Conservation (phyloP, 148 eudicot species). For the Diospyros lotus region DNA sequence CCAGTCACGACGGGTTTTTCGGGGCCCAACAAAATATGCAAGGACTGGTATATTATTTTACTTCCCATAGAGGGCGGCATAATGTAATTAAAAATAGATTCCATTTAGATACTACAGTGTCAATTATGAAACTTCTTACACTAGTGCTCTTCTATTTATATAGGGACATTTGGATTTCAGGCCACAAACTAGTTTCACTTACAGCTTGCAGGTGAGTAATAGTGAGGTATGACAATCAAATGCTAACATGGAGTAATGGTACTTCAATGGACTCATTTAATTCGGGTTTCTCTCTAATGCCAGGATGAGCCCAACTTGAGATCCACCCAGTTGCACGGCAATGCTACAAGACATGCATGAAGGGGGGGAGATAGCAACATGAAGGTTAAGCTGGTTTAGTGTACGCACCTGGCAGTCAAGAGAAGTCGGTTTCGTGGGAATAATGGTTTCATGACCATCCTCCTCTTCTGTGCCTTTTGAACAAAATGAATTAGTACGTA, state of each 20-base stretch:
- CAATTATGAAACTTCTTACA: neutral
- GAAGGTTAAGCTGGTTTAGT: neutral
- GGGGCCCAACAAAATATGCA: constrained; percentile 71
- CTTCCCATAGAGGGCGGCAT: neutral
- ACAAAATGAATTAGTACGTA: neutral
- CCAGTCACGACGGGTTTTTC: constrained; percentile 76
- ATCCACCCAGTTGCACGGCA: constrained; percentile 34
- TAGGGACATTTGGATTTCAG: constrained; percentile 86
- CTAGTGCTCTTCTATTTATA: constrained; percentile 8
- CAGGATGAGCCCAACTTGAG: constrained; percentile 46
- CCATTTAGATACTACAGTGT: neutral
- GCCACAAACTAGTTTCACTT: constrained; percentile 53
- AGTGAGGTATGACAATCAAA: constrained; percentile 5
- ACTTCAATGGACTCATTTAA: neutral
- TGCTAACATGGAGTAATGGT: constrained; percentile 5
- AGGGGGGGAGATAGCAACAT: neutral
- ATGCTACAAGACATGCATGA: constrained; percentile 34
- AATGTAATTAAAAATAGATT: neutral
- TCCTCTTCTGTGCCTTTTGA: neutral
- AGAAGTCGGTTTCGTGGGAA: neutral
- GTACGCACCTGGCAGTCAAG: neutral
- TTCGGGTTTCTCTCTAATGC: neutral
- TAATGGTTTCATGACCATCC: neutral
- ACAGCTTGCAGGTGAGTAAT: constrained; percentile 56
- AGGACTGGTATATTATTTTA: constrained; percentile 53